Evolutionary conservation across 331 rosid genomes (phyloP), one percentile per base, ranked within the genome.

Genomic region (Cydonia oblonga): DNA sequence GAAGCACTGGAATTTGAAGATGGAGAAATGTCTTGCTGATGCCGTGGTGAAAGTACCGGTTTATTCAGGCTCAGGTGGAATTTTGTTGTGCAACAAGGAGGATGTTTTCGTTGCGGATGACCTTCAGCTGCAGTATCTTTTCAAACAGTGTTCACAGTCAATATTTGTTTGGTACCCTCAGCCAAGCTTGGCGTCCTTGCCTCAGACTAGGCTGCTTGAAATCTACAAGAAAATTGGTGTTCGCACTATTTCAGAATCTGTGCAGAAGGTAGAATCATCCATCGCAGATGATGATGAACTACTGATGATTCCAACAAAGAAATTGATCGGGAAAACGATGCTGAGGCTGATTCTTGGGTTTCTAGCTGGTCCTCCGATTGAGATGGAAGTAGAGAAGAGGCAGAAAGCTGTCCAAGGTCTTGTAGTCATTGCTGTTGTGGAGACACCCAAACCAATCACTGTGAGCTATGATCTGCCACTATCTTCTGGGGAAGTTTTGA

Each of bases 81-180:
- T 91, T 66, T 20, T 69, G 49, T 18, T 91, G 83, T 20, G 75
- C 19, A 70, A 84, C 69, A 89, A 83, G 79, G 12, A 10, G 0
- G 85, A 89, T 75, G 80, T 77, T 53, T 91, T 85, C 59, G 64
- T 91, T 70, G 85, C 85, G 6, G 96, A 90, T 69, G 90, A 84
- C 69, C 92, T 88, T 76, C 87, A 59, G 23, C 42, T 91, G 81
- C 86, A 81, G 83, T 84, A 81, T 67, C 84, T 91, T 61, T 91
- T 81, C 49, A 80, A 84, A 54, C 32, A 68, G 32, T 73, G 2
- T 9, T 29, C 81, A 33, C 38, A 74, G 77, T 10, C 13, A 9
- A 57, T 89, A n/a, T 89, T 89, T 78, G 96, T 87, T 19, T 91
- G 96, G 96, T 78, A 78, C 80, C 92, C 92, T 68, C 84, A 70